Base-by-base conservation (phyloP, 129 eudicot species). In the Tagetes patula region DNA sequence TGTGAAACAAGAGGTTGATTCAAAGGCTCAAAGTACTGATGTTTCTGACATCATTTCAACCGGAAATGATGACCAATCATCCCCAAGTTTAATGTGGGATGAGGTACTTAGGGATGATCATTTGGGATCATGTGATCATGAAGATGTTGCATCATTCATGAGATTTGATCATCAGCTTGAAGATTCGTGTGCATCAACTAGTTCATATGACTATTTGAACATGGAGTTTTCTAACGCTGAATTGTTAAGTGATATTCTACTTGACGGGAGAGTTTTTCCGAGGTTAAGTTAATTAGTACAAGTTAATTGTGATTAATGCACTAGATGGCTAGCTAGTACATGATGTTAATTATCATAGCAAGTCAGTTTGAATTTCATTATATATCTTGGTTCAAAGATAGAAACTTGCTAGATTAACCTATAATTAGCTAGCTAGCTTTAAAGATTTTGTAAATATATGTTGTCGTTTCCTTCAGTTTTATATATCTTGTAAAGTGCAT, bases 21-120 rank as follows among this genome's bases (percentile, higher is more conserved):
- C 74, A 41, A 79, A 77, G 76, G 38, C 73, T 54, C 82, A 68
- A 67, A 82, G 77, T 68, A 75, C 75, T 9, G 80, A 79, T 45
- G 69, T 14, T 34, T 34, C 82, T 4, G 82, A 82, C 59, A 82
- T 65, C 31, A 39, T 63, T 5, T 82, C 82, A 41, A 59, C 82
- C 32, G 59, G 42, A 42, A 49, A 61, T 38, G 69, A 62, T 20
- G 56, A 40, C 12, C 55, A 33, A 10, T 33, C 68, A 43, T 36
- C 82, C 32, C 34, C 67, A 8, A 30, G 50, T 20, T 14, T 72
- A 3, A 70, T 12, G 34, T 72, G 78, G 78, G 5, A 72, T 37
- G 82, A 65, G 20, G 38, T 31, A 6, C 20, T 55, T 4, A 54
- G 33, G 39, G 60, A 36, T 43, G 61, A 46, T 20, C 27, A 20